phyloP scores from a whole-genome alignment of 352 stramenopile genomes.

The Pythium diclinum region DNA sequence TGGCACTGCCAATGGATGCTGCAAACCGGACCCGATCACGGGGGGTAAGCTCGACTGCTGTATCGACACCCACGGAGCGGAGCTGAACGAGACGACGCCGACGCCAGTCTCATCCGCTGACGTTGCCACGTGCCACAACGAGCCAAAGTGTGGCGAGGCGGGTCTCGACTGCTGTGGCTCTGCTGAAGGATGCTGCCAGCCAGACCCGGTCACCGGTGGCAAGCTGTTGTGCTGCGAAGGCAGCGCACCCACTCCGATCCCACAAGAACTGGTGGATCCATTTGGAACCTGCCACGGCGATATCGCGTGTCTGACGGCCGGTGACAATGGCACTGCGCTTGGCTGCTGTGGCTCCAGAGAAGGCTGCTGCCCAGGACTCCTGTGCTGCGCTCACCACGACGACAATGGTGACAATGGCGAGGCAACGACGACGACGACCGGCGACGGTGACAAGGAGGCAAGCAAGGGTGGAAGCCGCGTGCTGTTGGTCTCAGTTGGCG shows the following conservation, averaged over 20 bases:
- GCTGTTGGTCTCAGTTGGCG: constrained; percentile 37
- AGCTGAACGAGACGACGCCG: not conserved
- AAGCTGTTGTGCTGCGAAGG: constrained; percentile 33
- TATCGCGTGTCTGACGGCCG: constrained; percentile 10
- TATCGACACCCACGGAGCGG: not conserved
- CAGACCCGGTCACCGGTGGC: constrained; percentile 27
- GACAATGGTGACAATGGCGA: constrained; percentile 23
- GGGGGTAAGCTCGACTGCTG: constrained; percentile 42
- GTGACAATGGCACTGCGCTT: constrained; percentile 19
- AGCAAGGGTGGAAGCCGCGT: constrained; percentile 30
- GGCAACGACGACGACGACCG: constrained; percentile 23
- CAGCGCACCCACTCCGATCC: not conserved
- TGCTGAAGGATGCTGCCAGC: constrained; percentile 35
- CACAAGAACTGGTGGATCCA: constrained; percentile 3
- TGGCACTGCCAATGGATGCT: constrained; percentile 40
- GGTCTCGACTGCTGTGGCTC: constrained; percentile 38
- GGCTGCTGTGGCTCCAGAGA: constrained; percentile 30
- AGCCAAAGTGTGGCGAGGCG: constrained; percentile 34
- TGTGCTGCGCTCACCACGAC: constrained; percentile 31
- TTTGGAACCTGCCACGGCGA: constrained; percentile 19
- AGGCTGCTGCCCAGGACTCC: constrained; percentile 32
- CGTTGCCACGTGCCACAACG: constrained; percentile 27
- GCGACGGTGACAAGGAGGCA: constrained; percentile 8
- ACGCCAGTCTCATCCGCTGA: constrained; percentile 17
- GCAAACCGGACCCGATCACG: constrained; percentile 30